phyloP scores from a whole-genome alignment of 208 protist genomes.

The Leishmania martiniquensis region DNA sequence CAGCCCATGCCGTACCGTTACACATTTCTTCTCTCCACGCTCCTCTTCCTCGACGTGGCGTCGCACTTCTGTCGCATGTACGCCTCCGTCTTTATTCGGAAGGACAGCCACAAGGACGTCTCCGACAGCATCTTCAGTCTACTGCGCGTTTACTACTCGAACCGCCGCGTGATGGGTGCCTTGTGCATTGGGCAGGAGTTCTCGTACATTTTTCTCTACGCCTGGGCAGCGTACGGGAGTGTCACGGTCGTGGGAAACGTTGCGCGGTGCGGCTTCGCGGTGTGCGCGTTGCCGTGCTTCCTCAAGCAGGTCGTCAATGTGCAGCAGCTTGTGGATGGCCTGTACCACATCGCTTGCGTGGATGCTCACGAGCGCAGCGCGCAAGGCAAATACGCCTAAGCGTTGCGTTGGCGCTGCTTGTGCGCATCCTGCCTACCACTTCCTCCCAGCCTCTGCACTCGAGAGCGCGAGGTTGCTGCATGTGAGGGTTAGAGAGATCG shows the following conservation, averaged over 20 bases:
- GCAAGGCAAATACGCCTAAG: constrained; percentile 34
- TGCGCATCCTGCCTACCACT: background rate
- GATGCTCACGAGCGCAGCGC: constrained; percentile 64
- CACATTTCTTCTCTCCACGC: constrained; percentile 54
- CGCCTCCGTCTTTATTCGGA: constrained; percentile 61
- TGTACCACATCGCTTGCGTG: constrained; percentile 81
- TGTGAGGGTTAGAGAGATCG: background rate
- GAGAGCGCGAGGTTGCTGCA: background rate
- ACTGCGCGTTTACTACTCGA: constrained; percentile 92
- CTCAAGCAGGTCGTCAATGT: constrained; percentile 93
- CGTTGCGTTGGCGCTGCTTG: background rate
- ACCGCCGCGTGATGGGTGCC: constrained; percentile 79
- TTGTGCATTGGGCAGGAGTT: constrained; percentile 94
- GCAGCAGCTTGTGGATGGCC: constrained; percentile 86
- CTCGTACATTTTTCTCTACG: constrained; percentile 90
- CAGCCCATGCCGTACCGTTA: constrained; percentile 66
- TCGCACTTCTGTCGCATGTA: constrained; percentile 96
- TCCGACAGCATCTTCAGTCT: constrained; percentile 81
- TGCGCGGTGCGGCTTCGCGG: constrained; percentile 41
- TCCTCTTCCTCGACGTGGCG: constrained; percentile 91
- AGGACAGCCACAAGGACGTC: constrained; percentile 87
- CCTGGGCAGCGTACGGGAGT: constrained; percentile 49
- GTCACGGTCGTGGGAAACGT: constrained; percentile 22
- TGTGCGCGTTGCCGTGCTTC: constrained; percentile 54
- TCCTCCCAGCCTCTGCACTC: background rate